Percentiles rank a stretch among this genome's conserved stretches.
Conservation (phyloP, 2,329 filamentous ascomycete species). For the Colletotrichum euphorbiae region DNA sequence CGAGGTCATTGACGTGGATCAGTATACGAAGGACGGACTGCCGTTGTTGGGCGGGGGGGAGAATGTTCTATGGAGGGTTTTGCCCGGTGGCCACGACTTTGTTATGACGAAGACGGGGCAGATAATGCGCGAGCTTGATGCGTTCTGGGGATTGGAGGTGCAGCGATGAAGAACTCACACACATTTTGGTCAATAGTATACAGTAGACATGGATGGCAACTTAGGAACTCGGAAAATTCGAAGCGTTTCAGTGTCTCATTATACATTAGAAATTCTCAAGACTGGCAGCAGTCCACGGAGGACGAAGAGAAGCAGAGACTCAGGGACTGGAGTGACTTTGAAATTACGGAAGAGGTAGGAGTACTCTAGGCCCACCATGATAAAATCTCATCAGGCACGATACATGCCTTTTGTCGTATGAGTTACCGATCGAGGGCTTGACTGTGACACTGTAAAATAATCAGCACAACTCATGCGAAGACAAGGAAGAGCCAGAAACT, state of each 20-base stretch:
- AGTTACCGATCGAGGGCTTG: conserved; percentile 65
- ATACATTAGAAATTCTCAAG: no score
- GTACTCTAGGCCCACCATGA: background rate
- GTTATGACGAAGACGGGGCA: conserved; percentile 65
- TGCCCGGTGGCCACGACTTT: conserved; percentile 71
- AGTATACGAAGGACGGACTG: conserved; percentile 62
- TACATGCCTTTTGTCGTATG: background rate
- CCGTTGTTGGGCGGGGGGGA: conserved; percentile 63
- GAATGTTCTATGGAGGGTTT: conserved; percentile 61
- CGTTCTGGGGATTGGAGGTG: conserved; percentile 55
- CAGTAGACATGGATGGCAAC: background rate
- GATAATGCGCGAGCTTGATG: conserved; percentile 59
- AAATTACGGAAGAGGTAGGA: background rate
- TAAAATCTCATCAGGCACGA: background rate
- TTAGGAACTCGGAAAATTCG: background rate
- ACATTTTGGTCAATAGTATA: background rate
- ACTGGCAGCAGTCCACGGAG: no score
- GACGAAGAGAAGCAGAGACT: no score
- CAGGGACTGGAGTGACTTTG: no score
- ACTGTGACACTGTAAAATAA: conserved; percentile 64
- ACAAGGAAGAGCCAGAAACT: conserved; percentile 43
- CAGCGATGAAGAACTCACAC: background rate
- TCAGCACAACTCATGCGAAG: conserved; percentile 40
- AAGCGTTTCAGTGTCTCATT: no score
- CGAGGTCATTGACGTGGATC: conserved; percentile 63